Evolutionary conservation across 228 moss, liverwort and hornwort species (phyloP).

Genomic region (Sphagnum fallax): DNA sequence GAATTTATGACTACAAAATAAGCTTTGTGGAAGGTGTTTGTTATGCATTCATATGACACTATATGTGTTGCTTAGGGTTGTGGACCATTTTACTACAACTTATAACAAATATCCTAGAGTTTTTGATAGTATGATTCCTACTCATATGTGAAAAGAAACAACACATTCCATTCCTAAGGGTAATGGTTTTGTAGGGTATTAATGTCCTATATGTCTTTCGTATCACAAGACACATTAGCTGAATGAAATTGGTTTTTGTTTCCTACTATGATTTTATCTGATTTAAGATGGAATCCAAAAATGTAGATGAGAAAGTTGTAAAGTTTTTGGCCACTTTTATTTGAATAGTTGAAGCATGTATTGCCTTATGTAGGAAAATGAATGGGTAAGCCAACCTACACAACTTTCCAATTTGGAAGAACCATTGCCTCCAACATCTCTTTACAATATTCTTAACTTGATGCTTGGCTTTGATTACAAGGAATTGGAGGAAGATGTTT

Average conservation of each 20-base stretch:
- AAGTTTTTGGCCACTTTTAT: too few species aligned
- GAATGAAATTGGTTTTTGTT: neutral
- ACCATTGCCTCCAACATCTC: neutral
- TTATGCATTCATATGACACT: slow-evolving; percentile 72
- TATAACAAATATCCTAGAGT: slow-evolving; percentile 86
- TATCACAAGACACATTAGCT: neutral
- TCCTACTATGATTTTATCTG: neutral
- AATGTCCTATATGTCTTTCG: neutral
- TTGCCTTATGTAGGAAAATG: neutral
- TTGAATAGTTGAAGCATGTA: neutral
- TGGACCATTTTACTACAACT: slow-evolving; percentile 77
- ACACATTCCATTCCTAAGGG: neutral
- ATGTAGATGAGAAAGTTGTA: neutral
- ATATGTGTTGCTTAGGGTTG: slow-evolving; percentile 83
- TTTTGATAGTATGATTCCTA: slow-evolving; percentile 38
- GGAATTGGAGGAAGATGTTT: slow-evolving; percentile 76
- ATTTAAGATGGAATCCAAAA: neutral
- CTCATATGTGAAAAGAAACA: neutral
- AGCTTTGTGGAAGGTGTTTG: neutral
- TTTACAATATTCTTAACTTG: neutral
- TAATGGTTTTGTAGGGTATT: neutral
- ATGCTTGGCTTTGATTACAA: slow-evolving; percentile 15
- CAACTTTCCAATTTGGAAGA: neutral
- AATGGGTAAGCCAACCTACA: neutral
- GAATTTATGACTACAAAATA: neutral